Evolutionary conservation across 2,329 filamentous ascomycete species (phyloP), one percentile per base, ranked within the genome.

Genomic region (Rutstroemia sp.): DNA sequence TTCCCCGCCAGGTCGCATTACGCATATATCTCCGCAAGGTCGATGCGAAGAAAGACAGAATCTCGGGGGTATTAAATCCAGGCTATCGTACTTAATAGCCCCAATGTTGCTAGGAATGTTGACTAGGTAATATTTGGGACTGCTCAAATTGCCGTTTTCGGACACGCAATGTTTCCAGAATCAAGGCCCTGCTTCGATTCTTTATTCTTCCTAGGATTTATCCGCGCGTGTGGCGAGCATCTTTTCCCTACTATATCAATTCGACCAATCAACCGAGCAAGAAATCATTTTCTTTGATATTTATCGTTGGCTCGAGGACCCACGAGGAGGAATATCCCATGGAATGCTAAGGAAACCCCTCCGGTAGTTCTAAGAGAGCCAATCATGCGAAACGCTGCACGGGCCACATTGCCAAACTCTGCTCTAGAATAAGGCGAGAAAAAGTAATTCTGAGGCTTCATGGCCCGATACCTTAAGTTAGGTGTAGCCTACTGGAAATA

Each of bases 101-200:
- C 41, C 38, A 5, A 38, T 23, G 27, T 46, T 56, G 48, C 25
- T 39, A 52, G 54, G 54, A 56, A 56, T 56, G 54, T 23, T 52
- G 54, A 18, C 25, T 41, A 30, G 19, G 44, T 8, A 25, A n/a
- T 4, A 21, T 14, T 34, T 34, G 10, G 30, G 30, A 12, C n/a
- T 42, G 23, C 37, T 50, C 18, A 25, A 41, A 37, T 10, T 48
- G 27, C 34, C 42, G 52, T 39, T 54, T 48, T 48, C 19, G 44
- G 52, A 39, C 21, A 10, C 39, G 52, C 42, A 48, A 53, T 53
- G 51, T 53, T 21, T 45, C 27, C 18, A 19, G 25, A 27, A 27
- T 7, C 25, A 27, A 27, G 25, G 25, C 25, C 7, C 25, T 27
- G 9, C 30, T 34, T 12, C 30, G 44, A 7, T 21, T 27, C 34